Conservation (phyloP, 179 eudicot genomes). For the Amaranthus tricolor region DNA sequence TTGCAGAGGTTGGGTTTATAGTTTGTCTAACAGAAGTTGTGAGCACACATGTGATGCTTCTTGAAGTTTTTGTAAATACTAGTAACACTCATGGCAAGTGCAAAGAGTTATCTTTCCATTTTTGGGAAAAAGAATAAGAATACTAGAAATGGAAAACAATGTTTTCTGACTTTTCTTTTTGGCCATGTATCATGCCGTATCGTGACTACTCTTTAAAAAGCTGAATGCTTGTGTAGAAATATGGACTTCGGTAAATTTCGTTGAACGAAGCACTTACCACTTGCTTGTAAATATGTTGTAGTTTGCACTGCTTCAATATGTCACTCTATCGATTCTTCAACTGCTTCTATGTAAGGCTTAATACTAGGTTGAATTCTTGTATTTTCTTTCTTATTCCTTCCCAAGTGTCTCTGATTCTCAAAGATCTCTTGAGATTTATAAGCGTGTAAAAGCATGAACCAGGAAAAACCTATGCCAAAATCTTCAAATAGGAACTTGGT, state of each 20-base stretch:
- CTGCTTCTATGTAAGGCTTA: neutral
- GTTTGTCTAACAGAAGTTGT: neutral
- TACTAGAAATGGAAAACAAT: neutral
- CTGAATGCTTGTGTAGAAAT: no score
- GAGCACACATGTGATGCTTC: neutral
- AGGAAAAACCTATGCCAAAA: neutral
- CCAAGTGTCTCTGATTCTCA: neutral
- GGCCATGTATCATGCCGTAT: neutral
- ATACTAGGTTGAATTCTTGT: neutral
- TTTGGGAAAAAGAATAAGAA: neutral
- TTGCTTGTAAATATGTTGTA: no score
- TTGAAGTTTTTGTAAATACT: no score
- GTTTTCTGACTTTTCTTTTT: neutral
- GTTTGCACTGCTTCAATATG: no score
- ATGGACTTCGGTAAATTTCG: neutral
- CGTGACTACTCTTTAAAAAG: neutral
- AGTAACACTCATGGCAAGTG: neutral
- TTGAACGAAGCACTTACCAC: no score
- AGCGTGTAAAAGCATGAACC: no score
- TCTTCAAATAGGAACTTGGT: neutral
- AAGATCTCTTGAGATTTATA: neutral
- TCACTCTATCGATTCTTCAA: neutral
- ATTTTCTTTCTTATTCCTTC: neutral
- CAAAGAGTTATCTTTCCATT: neutral
- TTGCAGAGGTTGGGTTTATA: slow-evolving; percentile 65